A percentile compares a stretch with the other conserved stretches of the same genome.
Evolutionary conservation across 2,329 filamentous ascomycete genomes (phyloP).

Genomic region (Alternaria postmessia): DNA sequence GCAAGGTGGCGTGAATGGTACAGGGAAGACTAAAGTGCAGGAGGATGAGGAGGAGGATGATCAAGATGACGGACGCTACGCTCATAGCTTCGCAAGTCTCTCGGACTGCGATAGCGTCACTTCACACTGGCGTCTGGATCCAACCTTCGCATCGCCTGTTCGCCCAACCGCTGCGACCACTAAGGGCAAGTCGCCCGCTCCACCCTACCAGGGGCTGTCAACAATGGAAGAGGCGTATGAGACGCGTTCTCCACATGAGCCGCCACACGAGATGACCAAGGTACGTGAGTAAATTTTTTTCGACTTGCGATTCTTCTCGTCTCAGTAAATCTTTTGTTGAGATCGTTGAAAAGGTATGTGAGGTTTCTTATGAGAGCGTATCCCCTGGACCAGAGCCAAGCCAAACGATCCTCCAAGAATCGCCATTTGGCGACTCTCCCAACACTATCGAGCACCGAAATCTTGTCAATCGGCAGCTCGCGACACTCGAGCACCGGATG

Average conservation of each 20-base stretch:
- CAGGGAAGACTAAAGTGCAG: background rate
- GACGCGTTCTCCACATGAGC: background rate
- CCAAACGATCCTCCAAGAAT: background rate
- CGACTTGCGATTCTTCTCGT: too few species aligned
- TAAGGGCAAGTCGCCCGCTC: background rate
- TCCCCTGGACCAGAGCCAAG: background rate
- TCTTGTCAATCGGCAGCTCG: slow-evolving; percentile 10
- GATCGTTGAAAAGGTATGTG: background rate
- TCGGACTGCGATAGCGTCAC: slow-evolving; percentile 9
- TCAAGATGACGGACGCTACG: background rate
- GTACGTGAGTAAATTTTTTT: background rate
- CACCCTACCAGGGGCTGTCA: background rate
- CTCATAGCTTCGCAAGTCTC: background rate
- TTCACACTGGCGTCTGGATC: slow-evolving; percentile 1
- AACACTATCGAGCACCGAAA: slow-evolving; percentile 1
- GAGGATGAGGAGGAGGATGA: background rate
- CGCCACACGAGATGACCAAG: background rate
- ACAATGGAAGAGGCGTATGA: background rate
- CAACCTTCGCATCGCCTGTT: background rate
- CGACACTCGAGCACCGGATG: background rate
- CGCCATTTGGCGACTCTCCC: background rate
- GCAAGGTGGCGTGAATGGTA: background rate
- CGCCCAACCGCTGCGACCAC: background rate
- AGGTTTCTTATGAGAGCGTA: background rate
- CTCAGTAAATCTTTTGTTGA: too few species aligned